Evolutionary conservation across 2,329 filamentous ascomycete species (phyloP).

Genomic region (Phaeoacremonium minimum): DNA sequence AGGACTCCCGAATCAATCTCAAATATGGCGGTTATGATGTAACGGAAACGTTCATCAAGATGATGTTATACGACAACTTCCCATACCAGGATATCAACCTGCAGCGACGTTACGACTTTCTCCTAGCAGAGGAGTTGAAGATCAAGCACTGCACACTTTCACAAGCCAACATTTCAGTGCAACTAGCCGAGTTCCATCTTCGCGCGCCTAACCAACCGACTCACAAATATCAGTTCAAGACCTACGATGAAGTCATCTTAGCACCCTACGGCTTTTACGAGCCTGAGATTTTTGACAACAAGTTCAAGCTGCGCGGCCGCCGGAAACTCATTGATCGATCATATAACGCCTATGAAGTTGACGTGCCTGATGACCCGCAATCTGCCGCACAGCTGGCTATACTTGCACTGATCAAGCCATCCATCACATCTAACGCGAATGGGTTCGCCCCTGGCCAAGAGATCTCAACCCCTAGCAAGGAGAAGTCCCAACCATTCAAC

Average conservation of each 20-base stretch:
- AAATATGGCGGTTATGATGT: conserved; percentile 93
- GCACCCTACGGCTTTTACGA: conserved; percentile 94
- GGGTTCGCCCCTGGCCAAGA: conserved; percentile 37
- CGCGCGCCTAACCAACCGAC: conserved; percentile 85
- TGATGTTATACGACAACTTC: conserved; percentile 96
- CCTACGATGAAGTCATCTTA: conserved; percentile 93
- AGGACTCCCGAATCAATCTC: conserved; percentile 91
- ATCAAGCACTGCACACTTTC: conserved; percentile 89
- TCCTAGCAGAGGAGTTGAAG: conserved; percentile 93
- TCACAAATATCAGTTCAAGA: conserved; percentile 91
- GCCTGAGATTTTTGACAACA: conserved; percentile 80
- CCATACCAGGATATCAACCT: conserved; percentile 95
- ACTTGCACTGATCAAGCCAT: conserved; percentile 55
- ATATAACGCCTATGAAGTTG: conserved; percentile 88
- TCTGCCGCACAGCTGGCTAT: conserved; percentile 77
- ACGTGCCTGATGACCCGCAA: conserved; percentile 79
- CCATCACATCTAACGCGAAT: conserved; percentile 41
- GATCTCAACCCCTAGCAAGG: conserved; percentile 57
- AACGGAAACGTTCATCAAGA: conserved; percentile 91
- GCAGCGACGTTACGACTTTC: conserved; percentile 81
- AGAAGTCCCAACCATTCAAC: conserved; percentile 63
- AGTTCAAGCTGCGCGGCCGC: conserved; percentile 71
- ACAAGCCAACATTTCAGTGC: conserved; percentile 83
- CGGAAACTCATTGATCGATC: conserved; percentile 81
- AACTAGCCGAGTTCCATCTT: conserved; percentile 85